Conservation (phyloP, 2,329 filamentous ascomycete species). For the Cadophora sp. region DNA sequence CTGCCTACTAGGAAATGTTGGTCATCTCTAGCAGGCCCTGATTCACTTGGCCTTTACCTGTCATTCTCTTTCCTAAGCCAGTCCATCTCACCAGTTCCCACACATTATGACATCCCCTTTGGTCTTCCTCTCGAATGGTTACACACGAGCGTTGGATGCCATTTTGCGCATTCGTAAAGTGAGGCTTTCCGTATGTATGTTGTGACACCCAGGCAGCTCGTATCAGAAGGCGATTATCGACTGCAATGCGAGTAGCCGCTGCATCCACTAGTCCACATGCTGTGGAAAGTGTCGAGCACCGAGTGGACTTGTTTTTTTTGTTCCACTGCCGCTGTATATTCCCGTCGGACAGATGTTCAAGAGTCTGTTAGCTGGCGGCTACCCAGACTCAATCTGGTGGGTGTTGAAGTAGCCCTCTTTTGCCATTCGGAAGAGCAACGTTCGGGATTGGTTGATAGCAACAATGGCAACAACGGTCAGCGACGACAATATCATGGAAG, state of each 20-base stretch:
- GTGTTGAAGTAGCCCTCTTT: neutral
- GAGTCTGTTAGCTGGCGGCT: neutral
- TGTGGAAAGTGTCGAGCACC: neutral
- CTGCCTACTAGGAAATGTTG: neutral
- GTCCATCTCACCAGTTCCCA: neutral
- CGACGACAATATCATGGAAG: conserved; percentile 11
- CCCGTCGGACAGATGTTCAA: neutral
- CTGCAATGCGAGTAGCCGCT: neutral
- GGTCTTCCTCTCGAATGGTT: neutral
- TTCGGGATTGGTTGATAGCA: neutral
- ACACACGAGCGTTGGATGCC: neutral
- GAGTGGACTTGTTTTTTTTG: neutral
- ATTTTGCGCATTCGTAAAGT: neutral
- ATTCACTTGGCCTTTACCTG: neutral
- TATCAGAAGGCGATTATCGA: neutral
- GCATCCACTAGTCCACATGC: neutral
- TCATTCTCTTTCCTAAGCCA: neutral
- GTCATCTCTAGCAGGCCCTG: too few species aligned
- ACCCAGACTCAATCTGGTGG: neutral
- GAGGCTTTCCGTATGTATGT: neutral
- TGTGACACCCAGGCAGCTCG: neutral
- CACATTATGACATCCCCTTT: neutral
- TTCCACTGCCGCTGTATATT: neutral
- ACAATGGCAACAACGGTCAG: neutral
- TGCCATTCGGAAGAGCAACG: neutral